phyloP scores from a whole-genome alignment of 495 filamentous ascomycete genomes.

The Thozetella sp. region DNA sequence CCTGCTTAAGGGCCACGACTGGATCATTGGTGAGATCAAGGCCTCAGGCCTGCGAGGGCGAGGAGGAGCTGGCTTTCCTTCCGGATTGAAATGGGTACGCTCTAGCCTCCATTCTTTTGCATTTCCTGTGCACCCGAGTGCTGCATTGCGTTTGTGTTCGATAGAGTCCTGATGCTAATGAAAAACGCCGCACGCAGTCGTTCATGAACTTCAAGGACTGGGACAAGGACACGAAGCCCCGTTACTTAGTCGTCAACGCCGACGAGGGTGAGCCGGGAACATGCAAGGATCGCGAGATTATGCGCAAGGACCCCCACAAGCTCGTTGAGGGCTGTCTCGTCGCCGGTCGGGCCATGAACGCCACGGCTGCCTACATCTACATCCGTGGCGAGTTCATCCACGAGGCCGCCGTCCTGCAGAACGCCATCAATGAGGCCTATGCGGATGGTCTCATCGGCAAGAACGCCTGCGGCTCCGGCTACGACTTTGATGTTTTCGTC shows the following conservation, averaged over 20 bases:
- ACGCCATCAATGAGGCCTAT: conserved; percentile 97
- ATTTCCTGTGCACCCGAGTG: neutral
- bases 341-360: conserved; percentile 96
- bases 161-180: neutral
- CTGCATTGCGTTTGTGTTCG: neutral
- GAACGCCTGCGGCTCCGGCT: conserved; percentile 95
- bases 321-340: conserved; percentile 96
- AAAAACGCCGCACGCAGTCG: conserved; percentile 57
- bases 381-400: conserved; percentile 99
- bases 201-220: conserved; percentile 99
- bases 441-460: conserved; percentile 91
- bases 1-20: conserved; percentile 92
- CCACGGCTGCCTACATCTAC: conserved; percentile 98
- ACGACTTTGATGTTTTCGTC: conserved; percentile 96
- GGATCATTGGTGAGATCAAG: conserved; percentile 98
- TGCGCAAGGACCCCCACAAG: conserved; percentile 99
- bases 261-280: conserved; percentile 99
- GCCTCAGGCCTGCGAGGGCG: conserved; percentile 92
- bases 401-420: conserved; percentile 91
- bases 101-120: neutral
- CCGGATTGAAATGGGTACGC: conserved; percentile 96
- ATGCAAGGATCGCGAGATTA: conserved; percentile 99
- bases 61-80: conserved; percentile 97
- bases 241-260: conserved; percentile 96
- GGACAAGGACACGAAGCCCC: conserved; percentile 96